These are phyloP conservation scores for Vararia minispora DNA, from an alignment of 768 basidiomycete genomes.

Conservation along the genomic window DNA sequence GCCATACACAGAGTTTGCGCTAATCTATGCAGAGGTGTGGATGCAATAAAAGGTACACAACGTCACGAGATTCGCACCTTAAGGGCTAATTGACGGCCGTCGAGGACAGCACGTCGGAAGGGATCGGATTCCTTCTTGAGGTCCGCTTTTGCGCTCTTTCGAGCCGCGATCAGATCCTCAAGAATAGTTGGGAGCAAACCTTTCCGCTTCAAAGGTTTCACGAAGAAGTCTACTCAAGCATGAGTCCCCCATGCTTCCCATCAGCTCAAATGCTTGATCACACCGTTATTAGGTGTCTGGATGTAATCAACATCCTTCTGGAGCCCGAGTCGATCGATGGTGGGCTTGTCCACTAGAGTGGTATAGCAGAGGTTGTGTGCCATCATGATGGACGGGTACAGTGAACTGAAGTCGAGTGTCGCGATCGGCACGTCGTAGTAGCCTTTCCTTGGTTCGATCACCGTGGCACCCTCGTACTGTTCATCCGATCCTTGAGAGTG, in stretches of 20 bases:
- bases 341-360: constrained; percentile 74
- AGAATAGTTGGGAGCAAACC: constrained; percentile 86
- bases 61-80: constrained; percentile 43
- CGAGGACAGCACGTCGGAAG: constrained; percentile 92
- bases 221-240: constrained; percentile 65
- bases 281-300: constrained; percentile 93
- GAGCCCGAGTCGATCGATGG: constrained; percentile 67
- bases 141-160: constrained; percentile 92
- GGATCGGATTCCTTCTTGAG: constrained; percentile 95
- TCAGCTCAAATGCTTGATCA: constrained; percentile 6
- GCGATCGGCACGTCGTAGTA: constrained; percentile 97
- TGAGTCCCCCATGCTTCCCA: background rate
- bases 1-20: constrained; percentile 97
- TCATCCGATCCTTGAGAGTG: constrained; percentile 67
- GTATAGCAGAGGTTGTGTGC: constrained; percentile 99
- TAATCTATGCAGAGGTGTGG: constrained; percentile 48
- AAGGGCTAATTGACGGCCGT: constrained; percentile 92
- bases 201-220: constrained; percentile 59
- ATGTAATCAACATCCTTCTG: constrained; percentile 86
- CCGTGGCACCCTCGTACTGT: constrained; percentile 97
- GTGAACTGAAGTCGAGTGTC: constrained; percentile 94
- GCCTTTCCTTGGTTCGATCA: constrained; percentile 93
- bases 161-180: constrained; percentile 86
- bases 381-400: constrained; percentile 99
- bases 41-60: background rate